Evolutionary conservation across 345 rosid species (phyloP), one percentile per base, ranked within the genome.

Genomic region (Physaria fendleri): DNA sequence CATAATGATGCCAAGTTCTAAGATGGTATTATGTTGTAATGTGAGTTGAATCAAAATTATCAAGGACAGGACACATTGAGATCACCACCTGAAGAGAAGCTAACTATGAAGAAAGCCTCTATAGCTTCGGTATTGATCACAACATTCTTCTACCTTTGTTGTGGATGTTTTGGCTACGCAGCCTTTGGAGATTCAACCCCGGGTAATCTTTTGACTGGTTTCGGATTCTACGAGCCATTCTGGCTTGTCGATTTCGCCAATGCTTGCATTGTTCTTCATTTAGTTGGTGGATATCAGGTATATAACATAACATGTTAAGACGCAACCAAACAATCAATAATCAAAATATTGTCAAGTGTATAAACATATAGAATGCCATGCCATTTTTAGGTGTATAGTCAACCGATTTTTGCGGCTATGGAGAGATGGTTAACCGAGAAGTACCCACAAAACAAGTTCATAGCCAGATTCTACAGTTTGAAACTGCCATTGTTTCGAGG

Each of bases 81-180:
- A 68, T 86, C 95, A 6, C 92, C 94, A 48, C 94, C 97, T 1
- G 80, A 75, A 33, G 96, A 88, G 66, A 62, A 77, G 56, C 71
- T 78, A 66, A 88, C 87, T n/a, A 84, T 84, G 85, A 89, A 83
- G 82, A 89, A 84, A 60, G 97, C 91, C 9, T 78, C 89, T 0
- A 0, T 50, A 3, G 42, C 74, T 33, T 79, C 85, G 52, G 69
- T 85, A 44, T 24, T 16, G 0, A 74, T 82, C 30, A 78, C 82
- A 6, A 89, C 89, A 3, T 8, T 62, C 45, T 89, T 84, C 73
- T 89, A 80, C 64, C 30, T 85, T 43, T 79, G 82, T 29, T 89
- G 97, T 23, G 97, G 95, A 37, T 82, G 91, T 74, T 62, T 84
- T 18, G 91, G 97, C 0, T 89, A 84, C 22, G 97, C 91, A 7